Conservation (phyloP, 2,329 filamentous ascomycete genomes). For the Botrytis squamosa region DNA sequence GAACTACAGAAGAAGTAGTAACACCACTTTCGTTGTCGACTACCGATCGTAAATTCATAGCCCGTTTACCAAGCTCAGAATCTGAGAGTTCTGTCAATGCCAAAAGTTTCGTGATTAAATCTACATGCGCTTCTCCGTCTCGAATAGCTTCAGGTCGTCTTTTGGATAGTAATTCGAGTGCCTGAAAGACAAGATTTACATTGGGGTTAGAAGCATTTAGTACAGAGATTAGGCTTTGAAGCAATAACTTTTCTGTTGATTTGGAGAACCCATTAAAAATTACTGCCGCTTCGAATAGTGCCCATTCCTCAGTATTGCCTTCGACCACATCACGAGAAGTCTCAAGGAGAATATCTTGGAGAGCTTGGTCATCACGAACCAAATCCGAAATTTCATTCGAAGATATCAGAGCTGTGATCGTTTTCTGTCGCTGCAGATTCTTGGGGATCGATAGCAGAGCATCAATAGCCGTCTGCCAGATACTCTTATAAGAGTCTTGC, state of each 20-base stretch:
- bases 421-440: conserved; percentile 36
- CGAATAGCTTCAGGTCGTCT: conserved; percentile 47
- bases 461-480: conserved; percentile 42
- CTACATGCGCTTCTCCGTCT: conserved; percentile 49
- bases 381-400: conserved; percentile 43
- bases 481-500: conserved; percentile 28
- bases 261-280: conserved; percentile 36
- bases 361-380: conserved; percentile 41
- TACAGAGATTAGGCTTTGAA: conserved; percentile 35
- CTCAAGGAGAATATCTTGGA: conserved; percentile 51
- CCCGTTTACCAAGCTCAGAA: conserved; percentile 34
- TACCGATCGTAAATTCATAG: conserved; percentile 43
- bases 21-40: conserved; percentile 39
- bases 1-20: conserved; percentile 44
- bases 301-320: conserved; percentile 42
- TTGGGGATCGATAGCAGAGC: conserved; percentile 42
- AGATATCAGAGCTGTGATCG: conserved; percentile 50
- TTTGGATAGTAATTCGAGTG: conserved; percentile 50
- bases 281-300: conserved; percentile 51
- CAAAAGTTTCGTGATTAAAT: conserved; percentile 53
- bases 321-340: conserved; percentile 44
- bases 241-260: conserved; percentile 38
- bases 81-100: conserved; percentile 53
- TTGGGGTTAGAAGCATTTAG: conserved; percentile 30
- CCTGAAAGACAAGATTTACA: conserved; percentile 42